Conservation (phyloP, 1,284 basidiomycete genomes). For the Ceratobasidium sp. region DNA sequence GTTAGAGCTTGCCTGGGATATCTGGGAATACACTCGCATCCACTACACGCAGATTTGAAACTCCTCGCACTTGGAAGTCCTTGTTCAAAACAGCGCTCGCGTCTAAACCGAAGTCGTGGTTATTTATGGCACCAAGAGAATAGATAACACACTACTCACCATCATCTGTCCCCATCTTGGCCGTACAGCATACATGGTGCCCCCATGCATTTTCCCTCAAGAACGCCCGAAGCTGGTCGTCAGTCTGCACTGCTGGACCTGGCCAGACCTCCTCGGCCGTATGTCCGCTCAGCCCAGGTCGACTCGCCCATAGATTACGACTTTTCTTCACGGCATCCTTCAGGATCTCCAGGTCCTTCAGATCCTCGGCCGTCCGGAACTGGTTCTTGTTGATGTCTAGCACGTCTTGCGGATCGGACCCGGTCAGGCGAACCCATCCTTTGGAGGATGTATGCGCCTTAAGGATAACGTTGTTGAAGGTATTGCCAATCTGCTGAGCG, state of each 20-base stretch:
- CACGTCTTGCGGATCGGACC: slow-evolving; percentile 44
- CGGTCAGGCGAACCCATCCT: slow-evolving; percentile 41
- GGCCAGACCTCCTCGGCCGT: slow-evolving; percentile 39
- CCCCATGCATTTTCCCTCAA: slow-evolving; percentile 40
- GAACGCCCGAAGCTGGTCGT: slow-evolving; percentile 30
- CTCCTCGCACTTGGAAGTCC: slow-evolving; percentile 42
- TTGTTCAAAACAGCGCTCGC: slow-evolving; percentile 30
- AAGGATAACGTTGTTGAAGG: slow-evolving; percentile 37
- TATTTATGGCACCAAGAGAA: no score
- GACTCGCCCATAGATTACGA: slow-evolving; percentile 39
- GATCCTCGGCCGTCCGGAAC: slow-evolving; percentile 37
- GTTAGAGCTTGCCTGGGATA: slow-evolving; percentile 20
- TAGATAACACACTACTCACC: slow-evolving; percentile 1
- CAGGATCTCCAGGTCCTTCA: slow-evolving; percentile 45
- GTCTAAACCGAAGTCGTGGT: not conserved
- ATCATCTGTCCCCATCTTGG: slow-evolving; percentile 35
- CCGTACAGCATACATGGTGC: slow-evolving; percentile 41
- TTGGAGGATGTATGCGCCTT: slow-evolving; percentile 43
- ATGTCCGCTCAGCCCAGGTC: slow-evolving; percentile 38
- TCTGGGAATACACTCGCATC: slow-evolving; percentile 38
- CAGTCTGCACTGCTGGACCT: slow-evolving; percentile 25
- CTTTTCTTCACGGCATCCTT: slow-evolving; percentile 44
- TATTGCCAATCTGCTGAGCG: slow-evolving; percentile 30
- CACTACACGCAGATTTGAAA: slow-evolving; percentile 36
- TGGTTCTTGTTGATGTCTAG: slow-evolving; percentile 48